Conservation (phyloP, 2,329 filamentous ascomycete genomes). For the Exophiala viscosa region DNA sequence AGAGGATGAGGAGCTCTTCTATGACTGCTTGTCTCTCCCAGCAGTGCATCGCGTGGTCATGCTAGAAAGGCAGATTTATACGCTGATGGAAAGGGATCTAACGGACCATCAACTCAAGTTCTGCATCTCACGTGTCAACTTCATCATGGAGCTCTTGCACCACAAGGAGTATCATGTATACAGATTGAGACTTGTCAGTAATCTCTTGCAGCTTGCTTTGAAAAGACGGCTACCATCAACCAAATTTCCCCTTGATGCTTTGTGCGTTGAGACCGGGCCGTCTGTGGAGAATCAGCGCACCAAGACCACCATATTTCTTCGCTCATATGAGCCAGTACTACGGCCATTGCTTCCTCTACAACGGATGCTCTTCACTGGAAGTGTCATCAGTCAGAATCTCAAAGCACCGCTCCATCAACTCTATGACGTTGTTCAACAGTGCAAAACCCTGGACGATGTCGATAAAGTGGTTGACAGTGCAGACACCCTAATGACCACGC, state of each 20-base stretch:
- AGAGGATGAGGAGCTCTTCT: constrained; percentile 5
- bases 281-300: not conserved
- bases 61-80: constrained; percentile 25
- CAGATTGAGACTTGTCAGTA: constrained; percentile 10
- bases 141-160: constrained; percentile 5
- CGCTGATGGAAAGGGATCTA: constrained; percentile 6
- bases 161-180: constrained; percentile 14
- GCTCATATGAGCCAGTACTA: constrained; percentile 13
- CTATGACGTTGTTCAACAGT: constrained; percentile 39
- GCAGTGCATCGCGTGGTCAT: constrained; percentile 23
- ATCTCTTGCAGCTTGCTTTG: constrained; percentile 6
- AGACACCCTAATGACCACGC: constrained; percentile 47
- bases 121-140: constrained; percentile 2
- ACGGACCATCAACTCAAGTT: constrained; percentile 3
- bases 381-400: constrained; percentile 2
- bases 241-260: constrained; percentile 1
- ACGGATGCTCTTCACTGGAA: constrained; percentile 25
- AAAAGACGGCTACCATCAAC: constrained; percentile 5
- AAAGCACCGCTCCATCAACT: constrained; percentile 21
- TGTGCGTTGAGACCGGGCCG: not conserved
- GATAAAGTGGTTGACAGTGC: constrained; percentile 48
- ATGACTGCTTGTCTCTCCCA: constrained; percentile 16
- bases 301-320: constrained; percentile 7
- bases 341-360: constrained; percentile 11
- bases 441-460: constrained; percentile 43